Base-by-base conservation (phyloP, 495 filamentous ascomycete genomes). In the Physcia stellaris region DNA sequence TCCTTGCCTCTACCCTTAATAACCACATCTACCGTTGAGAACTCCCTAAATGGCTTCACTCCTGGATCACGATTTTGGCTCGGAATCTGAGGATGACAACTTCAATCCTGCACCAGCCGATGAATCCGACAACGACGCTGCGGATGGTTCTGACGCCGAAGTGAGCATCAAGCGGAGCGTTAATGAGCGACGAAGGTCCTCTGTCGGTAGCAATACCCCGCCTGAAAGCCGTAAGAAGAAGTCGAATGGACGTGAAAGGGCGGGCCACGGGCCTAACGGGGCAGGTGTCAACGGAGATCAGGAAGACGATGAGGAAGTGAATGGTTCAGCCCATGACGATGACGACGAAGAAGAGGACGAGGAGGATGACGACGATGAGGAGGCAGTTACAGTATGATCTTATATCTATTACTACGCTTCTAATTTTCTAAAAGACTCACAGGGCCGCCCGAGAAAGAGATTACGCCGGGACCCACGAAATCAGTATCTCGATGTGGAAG, bases 401-500 rank as follows among this genome's bases (percentile, higher is more conserved):
- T n/a, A n/a, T n/a, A n/a, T n/a, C n/a, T n/a, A n/a, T n/a, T n/a
- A n/a, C n/a, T n/a, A n/a, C n/a, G n/a, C n/a, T n/a, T n/a, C n/a
- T n/a, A n/a, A n/a, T n/a, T n/a, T n/a, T n/a, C n/a, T n/a, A n/a
- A n/a, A n/a, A n/a, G n/a, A n/a, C 30, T 21, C 35, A 21, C 45
- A 90, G 80, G 70, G 71, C 47, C 83, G 77, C 46, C 80, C 81
- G 30, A 68, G 75, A 43, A 95, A 95, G 55, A 81, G 86, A 32
- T 68, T 70, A 54, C 75, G 72, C 53, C 61, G 66, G 40, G 74
- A 79, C 44, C 70, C 67, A 38, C 70, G 82, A 37, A 79, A 81
- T 45, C 70, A 75, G 35, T 95, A 94, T 74, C 70, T 98, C 60
- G 90, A 98, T 70, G 80, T 83, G 45, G 90, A 95, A 64, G 88